Evolutionary conservation across 2,329 filamentous ascomycete species (phyloP).

Genomic region (Xenoacremonium recifei): DNA sequence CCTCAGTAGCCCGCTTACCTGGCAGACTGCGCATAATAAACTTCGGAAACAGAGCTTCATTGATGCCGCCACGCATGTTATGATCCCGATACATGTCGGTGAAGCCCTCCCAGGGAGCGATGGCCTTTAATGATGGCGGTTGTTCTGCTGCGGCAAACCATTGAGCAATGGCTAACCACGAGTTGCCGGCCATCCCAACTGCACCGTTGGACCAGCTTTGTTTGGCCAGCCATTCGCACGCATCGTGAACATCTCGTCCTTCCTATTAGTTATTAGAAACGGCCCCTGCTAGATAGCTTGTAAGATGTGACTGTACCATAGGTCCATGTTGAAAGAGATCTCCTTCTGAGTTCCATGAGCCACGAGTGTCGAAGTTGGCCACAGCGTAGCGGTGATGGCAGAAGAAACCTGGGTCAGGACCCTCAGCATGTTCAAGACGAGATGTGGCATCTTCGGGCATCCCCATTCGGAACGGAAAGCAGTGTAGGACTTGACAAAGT

Average conservation of each 20-base stretch:
- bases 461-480: no score
- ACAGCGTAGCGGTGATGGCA: no score
- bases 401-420: no score
- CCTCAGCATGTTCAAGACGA: no score
- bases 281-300: no score
- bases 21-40: conserved; percentile 5
- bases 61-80: conserved; percentile 8
- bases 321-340: no score
- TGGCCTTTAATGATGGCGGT: conserved; percentile 14
- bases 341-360: no score
- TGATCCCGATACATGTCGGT: conserved; percentile 7
- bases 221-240: conserved; percentile 26
- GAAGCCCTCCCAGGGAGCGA: conserved; percentile 14
- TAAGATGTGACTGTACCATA: no score
- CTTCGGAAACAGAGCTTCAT: conserved; percentile 9
- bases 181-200: conserved; percentile 32
- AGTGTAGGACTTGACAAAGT: no score
- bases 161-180: conserved; percentile 23
- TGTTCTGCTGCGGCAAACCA: conserved; percentile 17
- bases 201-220: conserved; percentile 31
- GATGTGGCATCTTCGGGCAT: no score
- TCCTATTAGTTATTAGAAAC: no score
- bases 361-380: no score
- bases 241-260: conserved; percentile 22
- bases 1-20: not conserved